Conservation (phyloP, 2,329 filamentous ascomycete genomes). For the Gremmenia infestans region DNA sequence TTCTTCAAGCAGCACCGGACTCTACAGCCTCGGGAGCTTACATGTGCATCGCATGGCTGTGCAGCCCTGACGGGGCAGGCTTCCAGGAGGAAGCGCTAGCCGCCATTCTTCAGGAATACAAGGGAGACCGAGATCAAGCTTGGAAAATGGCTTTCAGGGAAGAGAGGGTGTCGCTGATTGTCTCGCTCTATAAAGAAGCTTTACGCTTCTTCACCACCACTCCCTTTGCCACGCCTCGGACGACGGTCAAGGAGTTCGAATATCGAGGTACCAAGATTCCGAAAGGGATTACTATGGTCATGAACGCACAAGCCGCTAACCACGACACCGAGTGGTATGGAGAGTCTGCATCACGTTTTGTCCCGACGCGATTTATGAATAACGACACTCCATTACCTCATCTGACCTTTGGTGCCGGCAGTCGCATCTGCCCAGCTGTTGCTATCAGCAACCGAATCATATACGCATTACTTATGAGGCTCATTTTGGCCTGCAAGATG, state of each 20-base stretch:
- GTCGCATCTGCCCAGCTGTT: constrained; percentile 21
- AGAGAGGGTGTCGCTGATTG: constrained; percentile 20
- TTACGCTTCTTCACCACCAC: constrained; percentile 20
- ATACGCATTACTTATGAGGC: constrained; percentile 12
- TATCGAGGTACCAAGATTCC: constrained; percentile 17
- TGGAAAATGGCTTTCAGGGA: constrained; percentile 26
- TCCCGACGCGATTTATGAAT: constrained; percentile 19
- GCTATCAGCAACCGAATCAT: constrained; percentile 24
- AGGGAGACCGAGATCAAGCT: constrained; percentile 17
- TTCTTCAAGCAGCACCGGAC: constrained; percentile 25
- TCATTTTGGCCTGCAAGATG: constrained; percentile 19
- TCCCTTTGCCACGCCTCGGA: constrained; percentile 19
- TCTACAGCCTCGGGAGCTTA: constrained; percentile 23
- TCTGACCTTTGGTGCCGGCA: constrained; percentile 23
- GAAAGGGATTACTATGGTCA: constrained; percentile 23
- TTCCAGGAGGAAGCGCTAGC: constrained; percentile 15
- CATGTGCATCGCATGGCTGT: constrained; percentile 20
- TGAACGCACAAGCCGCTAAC: constrained; percentile 26
- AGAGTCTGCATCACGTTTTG: constrained; percentile 18
- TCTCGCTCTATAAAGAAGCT: constrained; percentile 23
- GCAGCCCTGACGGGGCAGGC: constrained; percentile 14
- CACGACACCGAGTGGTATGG: constrained; percentile 22
- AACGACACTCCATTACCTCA: constrained; percentile 17
- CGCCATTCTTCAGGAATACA: constrained; percentile 20
- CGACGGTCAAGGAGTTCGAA: constrained; percentile 15